Evolutionary conservation across 1,284 basidiomycete genomes (phyloP), one percentile per base, ranked within the genome.

Genomic region (Leccinum proliferum): DNA sequence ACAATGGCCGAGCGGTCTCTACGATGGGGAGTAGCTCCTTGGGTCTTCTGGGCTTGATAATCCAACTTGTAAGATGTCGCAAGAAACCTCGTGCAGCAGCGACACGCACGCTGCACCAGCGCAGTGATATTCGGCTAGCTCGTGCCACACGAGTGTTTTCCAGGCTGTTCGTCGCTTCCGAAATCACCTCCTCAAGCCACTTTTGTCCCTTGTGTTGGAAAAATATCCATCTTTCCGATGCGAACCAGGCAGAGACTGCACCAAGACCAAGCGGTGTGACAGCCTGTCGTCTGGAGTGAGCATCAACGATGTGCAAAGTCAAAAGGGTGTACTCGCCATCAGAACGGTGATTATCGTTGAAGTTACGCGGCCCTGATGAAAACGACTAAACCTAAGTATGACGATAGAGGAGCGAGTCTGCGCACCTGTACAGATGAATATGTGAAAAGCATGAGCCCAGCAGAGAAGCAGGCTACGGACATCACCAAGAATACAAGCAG

Each of bases 211-310:
- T 81, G 69, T 91, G 87, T 5, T 83, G 81, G 35, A 80, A 77
- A 71, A 87, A 92, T 60, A 86, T 82, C 82, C 83, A 89, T 25
- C 88, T 83, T 72, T 92, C 89, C 6, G 85, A 88, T 6, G 84
- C 83, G 70, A 92, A 90, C 90, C 90, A 92, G 2, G 83, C 77
- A 2, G 89, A 90, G 9, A 92, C 89, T 8, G 88, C 89, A 18
- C 81, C 77, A 18, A 92, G 82, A 58, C 90, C 90, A 67, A 90
- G 87, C 25, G 87, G 88, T 29, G 89, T 90, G 68, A 88, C 74
- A 61, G 66, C 73, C 72, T 73, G 55, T 48, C 56, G 57, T 57
- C 2, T 32, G 2, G 18, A 55, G 43, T 73, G 58, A 72, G 69
- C 32, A 43, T 43, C 15, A 25, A 11, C 11, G 50, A 34, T 21